Percentiles rank a stretch among this genome's conserved stretches.
These are phyloP conservation scores for Termitomyces sp. DNA, from an alignment of 768 basidiomycete species.

Conservation along the genomic window DNA sequence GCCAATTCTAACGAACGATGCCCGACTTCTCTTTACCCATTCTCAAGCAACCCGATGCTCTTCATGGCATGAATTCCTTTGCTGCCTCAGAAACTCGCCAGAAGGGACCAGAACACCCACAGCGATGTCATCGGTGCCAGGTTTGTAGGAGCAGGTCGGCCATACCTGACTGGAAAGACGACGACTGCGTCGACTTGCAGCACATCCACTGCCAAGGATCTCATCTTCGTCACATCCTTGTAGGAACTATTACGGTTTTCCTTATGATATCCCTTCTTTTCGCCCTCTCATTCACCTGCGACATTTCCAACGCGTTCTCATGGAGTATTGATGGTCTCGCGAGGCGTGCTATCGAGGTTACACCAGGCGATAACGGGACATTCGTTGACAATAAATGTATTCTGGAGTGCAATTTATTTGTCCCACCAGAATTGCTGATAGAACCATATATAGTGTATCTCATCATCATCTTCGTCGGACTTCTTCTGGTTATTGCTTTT, in stretches of 20 bases:
- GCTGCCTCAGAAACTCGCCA: not conserved
- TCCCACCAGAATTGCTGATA: not conserved
- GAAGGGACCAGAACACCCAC: not conserved
- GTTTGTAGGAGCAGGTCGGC: not conserved
- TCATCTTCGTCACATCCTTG: constrained; percentile 22
- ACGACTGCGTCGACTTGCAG: not conserved
- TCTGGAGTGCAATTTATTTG: constrained; percentile 1
- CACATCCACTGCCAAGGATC: constrained; percentile 1
- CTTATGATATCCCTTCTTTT: constrained; percentile 24
- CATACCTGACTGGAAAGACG: not conserved
- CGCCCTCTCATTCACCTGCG: constrained; percentile 24
- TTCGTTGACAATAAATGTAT: constrained; percentile 40
- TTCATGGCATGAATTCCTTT: not conserved
- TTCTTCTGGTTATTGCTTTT: constrained; percentile 47
- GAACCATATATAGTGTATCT: constrained; percentile 43
- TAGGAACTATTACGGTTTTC: constrained; percentile 26
- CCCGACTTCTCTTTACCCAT: not conserved
- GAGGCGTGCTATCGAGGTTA: constrained; percentile 23
- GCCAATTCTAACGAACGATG: not conserved
- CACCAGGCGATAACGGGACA: constrained; percentile 12
- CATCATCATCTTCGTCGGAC: constrained; percentile 59
- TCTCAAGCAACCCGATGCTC: not conserved
- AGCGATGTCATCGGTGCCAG: not conserved
- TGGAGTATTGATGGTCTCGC: constrained; percentile 21
- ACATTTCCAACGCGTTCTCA: constrained; percentile 16